phyloP scores from a whole-genome alignment of 345 rosid genomes.

The Noccaea caerulescens region DNA sequence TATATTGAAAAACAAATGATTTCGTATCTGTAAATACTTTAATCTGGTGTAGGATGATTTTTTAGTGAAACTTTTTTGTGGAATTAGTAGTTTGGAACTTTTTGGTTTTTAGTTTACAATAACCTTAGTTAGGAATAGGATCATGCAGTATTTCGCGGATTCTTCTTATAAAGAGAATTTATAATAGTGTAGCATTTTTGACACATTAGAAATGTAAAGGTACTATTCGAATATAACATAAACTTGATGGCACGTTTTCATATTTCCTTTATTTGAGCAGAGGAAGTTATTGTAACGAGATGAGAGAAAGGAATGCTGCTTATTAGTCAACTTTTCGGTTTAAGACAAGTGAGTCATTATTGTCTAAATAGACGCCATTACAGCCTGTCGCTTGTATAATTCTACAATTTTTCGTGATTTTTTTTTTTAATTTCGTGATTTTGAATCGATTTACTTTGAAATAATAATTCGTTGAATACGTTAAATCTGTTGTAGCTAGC shows the following conservation, averaged over 20 bases:
- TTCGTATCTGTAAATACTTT: not conserved
- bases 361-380: conserved; percentile 21
- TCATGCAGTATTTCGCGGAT: conserved; percentile 1
- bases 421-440: not conserved
- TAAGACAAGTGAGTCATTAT: conserved; percentile 11
- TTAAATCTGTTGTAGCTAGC: not conserved
- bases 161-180: not conserved
- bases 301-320: not conserved
- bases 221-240: not conserved
- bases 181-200: not conserved
- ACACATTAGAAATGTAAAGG: conserved; percentile 3
- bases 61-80: not conserved
- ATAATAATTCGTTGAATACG: conserved; percentile 9
- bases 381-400: conserved; percentile 9
- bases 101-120: not conserved
- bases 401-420: not conserved
- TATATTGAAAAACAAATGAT: not conserved
- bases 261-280: not conserved
- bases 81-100: not conserved
- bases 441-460: not conserved
- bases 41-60: no score
- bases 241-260: conserved; percentile 14
- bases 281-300: conserved; percentile 9
- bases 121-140: not conserved
- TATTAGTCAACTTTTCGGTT: conserved; percentile 28